A percentile compares a stretch with the other conserved stretches of the same genome.
Evolutionary conservation across 768 basidiomycete genomes (phyloP).

Genomic region (Exsudoporus frostii): DNA sequence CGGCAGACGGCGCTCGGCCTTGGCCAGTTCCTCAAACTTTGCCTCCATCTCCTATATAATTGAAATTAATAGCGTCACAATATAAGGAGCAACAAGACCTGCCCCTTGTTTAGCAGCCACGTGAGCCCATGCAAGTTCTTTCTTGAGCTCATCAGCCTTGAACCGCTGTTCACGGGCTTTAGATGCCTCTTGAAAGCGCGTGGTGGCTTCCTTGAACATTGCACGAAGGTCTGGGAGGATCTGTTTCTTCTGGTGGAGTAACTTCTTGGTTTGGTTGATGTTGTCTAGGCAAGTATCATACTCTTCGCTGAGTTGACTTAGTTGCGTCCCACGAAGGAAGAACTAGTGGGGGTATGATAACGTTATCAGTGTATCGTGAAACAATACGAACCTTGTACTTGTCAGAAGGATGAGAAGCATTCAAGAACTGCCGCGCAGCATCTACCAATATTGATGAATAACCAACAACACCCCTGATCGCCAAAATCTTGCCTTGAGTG

Average conservation of each 20-base stretch:
- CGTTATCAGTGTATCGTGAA: too few relatives aligned
- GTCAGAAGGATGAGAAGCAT: slow-evolving; percentile 72
- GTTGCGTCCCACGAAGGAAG: slow-evolving; percentile 91
- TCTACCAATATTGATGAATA: slow-evolving; percentile 19
- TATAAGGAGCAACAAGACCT: slow-evolving; percentile 20
- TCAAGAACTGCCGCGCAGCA: slow-evolving; percentile 68
- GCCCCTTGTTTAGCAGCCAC: slow-evolving; percentile 69
- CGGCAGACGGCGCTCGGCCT: slow-evolving; percentile 35
- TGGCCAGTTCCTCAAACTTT: slow-evolving; percentile 42
- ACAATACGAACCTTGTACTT: slow-evolving; percentile 74
- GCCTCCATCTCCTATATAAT: slow-evolving; percentile 40
- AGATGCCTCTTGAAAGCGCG: slow-evolving; percentile 67
- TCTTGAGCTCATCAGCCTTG: slow-evolving; percentile 67
- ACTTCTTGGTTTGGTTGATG: slow-evolving; percentile 62
- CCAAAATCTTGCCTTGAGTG: slow-evolving; percentile 59
- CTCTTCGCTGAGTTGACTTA: slow-evolving; percentile 82
- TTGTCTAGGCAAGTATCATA: slow-evolving; percentile 77
- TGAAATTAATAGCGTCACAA: not conserved
- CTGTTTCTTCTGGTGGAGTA: slow-evolving; percentile 69
- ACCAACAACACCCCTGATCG: not conserved
- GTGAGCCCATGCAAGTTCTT: slow-evolving; percentile 86
- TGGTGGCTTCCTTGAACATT: slow-evolving; percentile 52
- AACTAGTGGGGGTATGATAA: slow-evolving; percentile 49
- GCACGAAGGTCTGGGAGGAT: slow-evolving; percentile 73
- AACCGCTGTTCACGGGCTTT: slow-evolving; percentile 70